These are phyloP conservation scores for Mycena rebaudengoi DNA, from an alignment of 768 basidiomycete genomes.

Conservation along the genomic window DNA sequence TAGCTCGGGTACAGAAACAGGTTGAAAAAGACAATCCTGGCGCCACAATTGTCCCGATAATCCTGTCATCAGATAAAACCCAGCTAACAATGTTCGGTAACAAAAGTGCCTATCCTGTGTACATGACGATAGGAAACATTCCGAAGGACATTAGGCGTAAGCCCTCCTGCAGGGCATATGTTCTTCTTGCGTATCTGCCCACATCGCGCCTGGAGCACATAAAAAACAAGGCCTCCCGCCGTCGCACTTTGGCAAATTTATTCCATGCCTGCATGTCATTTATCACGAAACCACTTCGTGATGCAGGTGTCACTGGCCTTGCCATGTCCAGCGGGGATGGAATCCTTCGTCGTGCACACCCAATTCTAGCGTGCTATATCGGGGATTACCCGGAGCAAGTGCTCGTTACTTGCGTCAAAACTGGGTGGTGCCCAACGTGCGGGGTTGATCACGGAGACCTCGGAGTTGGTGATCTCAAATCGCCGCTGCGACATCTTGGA, in stretches of 20 bases:
- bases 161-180: conserved; percentile 32
- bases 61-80: conserved; percentile 57
- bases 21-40: conserved; percentile 32
- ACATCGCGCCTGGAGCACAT: conserved; percentile 35
- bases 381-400: not conserved
- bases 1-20: conserved; percentile 23
- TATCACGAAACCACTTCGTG: not conserved
- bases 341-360: not conserved
- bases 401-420: conserved; percentile 1
- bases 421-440: not conserved
- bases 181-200: conserved; percentile 44
- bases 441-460: too few species aligned
- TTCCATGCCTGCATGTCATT: conserved; percentile 36
- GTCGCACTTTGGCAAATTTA: not conserved
- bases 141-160: conserved; percentile 33
- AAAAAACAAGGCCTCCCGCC: conserved; percentile 13
- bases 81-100: conserved; percentile 49
- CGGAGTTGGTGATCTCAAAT: too few species aligned
- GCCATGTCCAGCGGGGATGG: not conserved
- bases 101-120: conserved; percentile 51
- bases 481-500: too few species aligned
- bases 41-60: conserved; percentile 50
- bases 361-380: not conserved
- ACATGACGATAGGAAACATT: conserved; percentile 45
- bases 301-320: not conserved